Percentiles rank a stretch among this genome's conserved stretches.
Evolutionary conservation across 23 red algal species (phyloP).

Genomic region (Gracilaria domingensis): DNA sequence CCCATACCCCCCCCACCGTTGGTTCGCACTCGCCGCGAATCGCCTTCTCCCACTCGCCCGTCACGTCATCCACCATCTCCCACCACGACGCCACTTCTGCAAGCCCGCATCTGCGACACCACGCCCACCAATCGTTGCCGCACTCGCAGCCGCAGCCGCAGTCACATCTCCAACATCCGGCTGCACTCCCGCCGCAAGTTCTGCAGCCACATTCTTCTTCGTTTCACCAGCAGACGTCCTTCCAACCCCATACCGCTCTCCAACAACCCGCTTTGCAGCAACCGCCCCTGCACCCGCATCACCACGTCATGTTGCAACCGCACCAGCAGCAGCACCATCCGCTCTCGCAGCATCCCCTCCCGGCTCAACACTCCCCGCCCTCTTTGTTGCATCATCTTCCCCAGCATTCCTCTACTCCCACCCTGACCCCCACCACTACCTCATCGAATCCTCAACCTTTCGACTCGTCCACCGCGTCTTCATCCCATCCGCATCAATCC

Average conservation of each 20-base stretch:
- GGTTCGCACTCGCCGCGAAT: conserved; percentile 8
- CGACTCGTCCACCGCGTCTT: background rate
- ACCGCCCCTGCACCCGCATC: background rate
- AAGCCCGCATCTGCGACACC: background rate
- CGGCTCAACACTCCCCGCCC: conserved; percentile 9
- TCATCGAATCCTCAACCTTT: conserved; percentile 4
- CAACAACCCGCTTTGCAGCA: background rate
- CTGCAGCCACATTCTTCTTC: background rate
- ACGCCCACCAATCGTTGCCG: background rate
- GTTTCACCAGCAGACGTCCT: background rate
- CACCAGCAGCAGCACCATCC: conserved; percentile 5
- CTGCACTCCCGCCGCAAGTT: background rate
- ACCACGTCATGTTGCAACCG: conserved; percentile 16
- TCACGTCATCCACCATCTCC: background rate
- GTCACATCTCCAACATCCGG: background rate
- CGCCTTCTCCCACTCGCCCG: conserved; percentile 8
- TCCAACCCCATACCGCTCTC: background rate
- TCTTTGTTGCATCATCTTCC: conserved; percentile 18
- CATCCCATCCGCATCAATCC: conserved; percentile 1
- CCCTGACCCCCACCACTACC: conserved; percentile 6
- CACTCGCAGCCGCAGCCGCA: background rate
- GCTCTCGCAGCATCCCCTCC: conserved; percentile 15
- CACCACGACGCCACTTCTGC: background rate
- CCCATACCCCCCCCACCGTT: background rate
- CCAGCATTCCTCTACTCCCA: background rate